Conservation (phyloP, 768 basidiomycete genomes). For the Serpula lacrymans region DNA sequence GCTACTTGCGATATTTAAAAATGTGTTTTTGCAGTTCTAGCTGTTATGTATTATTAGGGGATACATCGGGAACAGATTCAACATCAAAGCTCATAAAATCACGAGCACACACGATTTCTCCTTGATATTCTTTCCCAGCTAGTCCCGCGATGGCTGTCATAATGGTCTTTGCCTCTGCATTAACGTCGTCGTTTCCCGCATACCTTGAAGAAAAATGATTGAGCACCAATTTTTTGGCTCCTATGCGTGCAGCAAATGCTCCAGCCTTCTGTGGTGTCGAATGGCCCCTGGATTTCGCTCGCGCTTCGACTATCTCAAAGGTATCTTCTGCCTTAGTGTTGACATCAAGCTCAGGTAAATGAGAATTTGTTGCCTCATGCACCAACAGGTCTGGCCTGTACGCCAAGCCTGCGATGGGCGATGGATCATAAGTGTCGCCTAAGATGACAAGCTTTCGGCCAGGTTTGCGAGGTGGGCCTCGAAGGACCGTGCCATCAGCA, state of each 20-base stretch:
- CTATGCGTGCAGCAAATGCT: slow-evolving; percentile 64
- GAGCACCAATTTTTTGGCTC: slow-evolving; percentile 61
- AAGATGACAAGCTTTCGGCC: slow-evolving; percentile 80
- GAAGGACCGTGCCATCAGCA: slow-evolving; percentile 67
- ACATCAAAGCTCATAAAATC: slow-evolving; percentile 75
- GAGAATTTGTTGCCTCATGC: slow-evolving; percentile 90
- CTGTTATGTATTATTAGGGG: slow-evolving; percentile 15
- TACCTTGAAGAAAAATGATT: slow-evolving; percentile 89
- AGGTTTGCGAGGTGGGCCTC: slow-evolving; percentile 58
- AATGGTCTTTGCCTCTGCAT: slow-evolving; percentile 43
- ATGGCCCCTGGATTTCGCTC: slow-evolving; percentile 76
- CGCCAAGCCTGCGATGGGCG: slow-evolving; percentile 59
- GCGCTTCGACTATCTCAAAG: slow-evolving; percentile 54
- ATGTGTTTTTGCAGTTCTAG: slow-evolving; percentile 6
- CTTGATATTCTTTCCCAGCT: slow-evolving; percentile 51
- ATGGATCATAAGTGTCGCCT: slow-evolving; percentile 83
- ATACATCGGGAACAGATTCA: slow-evolving; percentile 30
- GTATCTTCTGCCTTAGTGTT: slow-evolving; percentile 61
- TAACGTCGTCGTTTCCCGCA: slow-evolving; percentile 56
- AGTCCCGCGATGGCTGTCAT: slow-evolving; percentile 63
- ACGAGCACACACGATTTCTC: slow-evolving; percentile 65
- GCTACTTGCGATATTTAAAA: slow-evolving; percentile 4
- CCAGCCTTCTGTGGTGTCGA: slow-evolving; percentile 93
- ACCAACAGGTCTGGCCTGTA: slow-evolving; percentile 68
- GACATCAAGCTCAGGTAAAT: slow-evolving; percentile 62